phyloP scores from a whole-genome alignment of 140 eudicot species.

The Flaveria floridana region DNA sequence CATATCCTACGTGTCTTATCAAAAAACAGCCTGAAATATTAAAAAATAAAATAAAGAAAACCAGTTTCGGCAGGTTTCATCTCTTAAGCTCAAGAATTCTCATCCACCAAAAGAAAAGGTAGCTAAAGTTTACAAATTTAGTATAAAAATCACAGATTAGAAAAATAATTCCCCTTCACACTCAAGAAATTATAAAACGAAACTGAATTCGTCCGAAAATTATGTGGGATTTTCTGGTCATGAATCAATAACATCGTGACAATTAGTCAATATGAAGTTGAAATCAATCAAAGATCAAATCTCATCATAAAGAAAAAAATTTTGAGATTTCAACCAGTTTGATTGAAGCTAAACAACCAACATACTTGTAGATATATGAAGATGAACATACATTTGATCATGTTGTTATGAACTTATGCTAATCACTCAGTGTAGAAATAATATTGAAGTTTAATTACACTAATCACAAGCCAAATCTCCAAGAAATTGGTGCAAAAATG shows the following conservation, averaged over 20 bases:
- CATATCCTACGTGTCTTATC: constrained; percentile 25
- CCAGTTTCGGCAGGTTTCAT: background rate
- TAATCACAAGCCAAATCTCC: background rate
- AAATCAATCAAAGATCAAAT: background rate
- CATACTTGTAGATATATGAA: constrained; percentile 4
- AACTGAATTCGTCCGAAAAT: background rate
- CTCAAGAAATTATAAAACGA: background rate
- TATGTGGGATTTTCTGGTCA: background rate
- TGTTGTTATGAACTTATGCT: background rate
- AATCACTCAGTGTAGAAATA: background rate
- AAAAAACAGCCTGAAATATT: background rate
- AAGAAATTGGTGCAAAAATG: background rate
- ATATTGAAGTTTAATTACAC: constrained; percentile 18
- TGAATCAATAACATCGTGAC: background rate
- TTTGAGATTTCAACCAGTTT: background rate
- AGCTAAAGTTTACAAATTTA: background rate
- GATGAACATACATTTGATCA: constrained; percentile 6
- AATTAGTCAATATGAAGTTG: background rate
- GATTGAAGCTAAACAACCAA: constrained; percentile 17
- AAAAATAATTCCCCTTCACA: background rate
- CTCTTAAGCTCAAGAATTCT: constrained; percentile 8
- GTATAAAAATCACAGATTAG: background rate
- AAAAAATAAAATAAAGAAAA: background rate
- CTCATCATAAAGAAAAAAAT: constrained; percentile 6
- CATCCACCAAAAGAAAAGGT: constrained; percentile 18